Conservation (phyloP, 495 filamentous ascomycete genomes). For the Aspergillus olivimuriae region DNA sequence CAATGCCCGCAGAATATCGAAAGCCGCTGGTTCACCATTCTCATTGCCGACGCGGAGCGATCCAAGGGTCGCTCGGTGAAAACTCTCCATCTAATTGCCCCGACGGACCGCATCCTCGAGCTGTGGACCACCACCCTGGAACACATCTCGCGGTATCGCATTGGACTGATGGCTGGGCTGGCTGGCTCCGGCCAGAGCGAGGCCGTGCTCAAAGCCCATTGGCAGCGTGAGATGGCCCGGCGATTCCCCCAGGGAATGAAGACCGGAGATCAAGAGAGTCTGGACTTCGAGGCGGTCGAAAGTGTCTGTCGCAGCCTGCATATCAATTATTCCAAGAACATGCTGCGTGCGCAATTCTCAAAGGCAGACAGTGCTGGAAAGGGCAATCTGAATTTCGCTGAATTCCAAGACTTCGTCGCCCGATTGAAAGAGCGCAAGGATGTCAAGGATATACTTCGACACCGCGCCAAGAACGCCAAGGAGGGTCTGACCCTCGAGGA, state of each 20-base stretch:
- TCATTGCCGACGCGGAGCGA: conserved; percentile 64
- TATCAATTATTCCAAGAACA: conserved; percentile 74
- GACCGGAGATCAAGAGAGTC: conserved; percentile 55
- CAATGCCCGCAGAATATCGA: conserved; percentile 56
- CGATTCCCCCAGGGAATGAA: conserved; percentile 51
- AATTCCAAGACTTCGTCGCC: conserved; percentile 77
- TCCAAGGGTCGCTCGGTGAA: conserved; percentile 64
- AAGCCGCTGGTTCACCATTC: conserved; percentile 77
- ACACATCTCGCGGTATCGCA: conserved; percentile 70
- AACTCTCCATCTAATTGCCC: conserved; percentile 78
- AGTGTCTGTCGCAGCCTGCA: conserved; percentile 80
- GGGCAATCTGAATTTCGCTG: conserved; percentile 61
- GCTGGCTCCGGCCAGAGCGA: conserved; percentile 69
- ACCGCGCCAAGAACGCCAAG: conserved; percentile 41
- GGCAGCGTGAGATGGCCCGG: conserved; percentile 78
- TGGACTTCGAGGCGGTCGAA: conserved; percentile 71
- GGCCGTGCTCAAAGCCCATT: conserved; percentile 70
- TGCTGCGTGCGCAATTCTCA: conserved; percentile 68
- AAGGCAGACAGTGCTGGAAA: conserved; percentile 57
- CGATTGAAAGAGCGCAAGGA: conserved; percentile 80
- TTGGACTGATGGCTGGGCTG: conserved; percentile 81
- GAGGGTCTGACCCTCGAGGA: conserved; percentile 61
- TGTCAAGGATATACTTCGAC: conserved; percentile 61
- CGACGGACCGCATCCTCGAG: conserved; percentile 57
- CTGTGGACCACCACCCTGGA: conserved; percentile 80